A percentile compares a stretch with the other conserved stretches of the same genome.
Conservation (phyloP, 2,329 filamentous ascomycete species). For the Stemphylium lycopersici region DNA sequence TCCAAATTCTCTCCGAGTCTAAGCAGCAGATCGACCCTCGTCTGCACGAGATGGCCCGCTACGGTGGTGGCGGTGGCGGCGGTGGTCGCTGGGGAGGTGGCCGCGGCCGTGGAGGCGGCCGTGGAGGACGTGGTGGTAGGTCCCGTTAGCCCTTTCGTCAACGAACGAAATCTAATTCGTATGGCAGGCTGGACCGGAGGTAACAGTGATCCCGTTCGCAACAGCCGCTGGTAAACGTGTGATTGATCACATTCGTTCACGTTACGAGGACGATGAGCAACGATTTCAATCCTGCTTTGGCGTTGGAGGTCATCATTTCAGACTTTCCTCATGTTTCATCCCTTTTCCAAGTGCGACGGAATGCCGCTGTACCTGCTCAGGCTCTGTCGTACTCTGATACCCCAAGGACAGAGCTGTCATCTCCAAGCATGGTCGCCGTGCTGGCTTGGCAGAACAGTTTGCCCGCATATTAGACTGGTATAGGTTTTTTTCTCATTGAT, state of each 20-base stretch:
- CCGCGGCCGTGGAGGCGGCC: conserved; percentile 70
- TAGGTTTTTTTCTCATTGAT: conserved; percentile 24
- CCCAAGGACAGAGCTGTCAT: conserved; percentile 32
- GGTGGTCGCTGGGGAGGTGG: conserved; percentile 70
- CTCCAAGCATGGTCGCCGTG: conserved; percentile 15
- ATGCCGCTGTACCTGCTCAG: conserved; percentile 16
- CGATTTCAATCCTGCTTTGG: conserved; percentile 22
- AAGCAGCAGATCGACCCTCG: conserved; percentile 98
- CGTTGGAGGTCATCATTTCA: conserved; percentile 26
- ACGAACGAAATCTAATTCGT: conserved; percentile 22
- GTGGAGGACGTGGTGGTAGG: conserved; percentile 61
- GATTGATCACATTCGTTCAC: conserved; percentile 6
- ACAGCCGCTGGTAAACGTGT: conserved; percentile 49
- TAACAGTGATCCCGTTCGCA: conserved; percentile 49
- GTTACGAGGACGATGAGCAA: conserved; percentile 11
- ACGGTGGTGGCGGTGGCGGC: conserved; percentile 81
- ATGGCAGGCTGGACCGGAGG: conserved; percentile 45
- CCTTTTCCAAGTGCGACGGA: conserved; percentile 7
- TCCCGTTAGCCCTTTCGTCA: conserved; percentile 8
- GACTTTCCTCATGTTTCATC: conserved; percentile 19
- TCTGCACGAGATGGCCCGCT: conserved; percentile 94
- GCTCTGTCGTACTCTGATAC: conserved; percentile 39
- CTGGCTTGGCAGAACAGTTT: conserved; percentile 17
- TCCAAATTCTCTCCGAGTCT: conserved; percentile 89
- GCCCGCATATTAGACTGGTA: conserved; percentile 37